A percentile compares a stretch with the other conserved stretches of the same genome.
These are phyloP conservation scores for Lecanicillium sp. DNA, from an alignment of 2,329 filamentous ascomycete species.

Conservation along the genomic window DNA sequence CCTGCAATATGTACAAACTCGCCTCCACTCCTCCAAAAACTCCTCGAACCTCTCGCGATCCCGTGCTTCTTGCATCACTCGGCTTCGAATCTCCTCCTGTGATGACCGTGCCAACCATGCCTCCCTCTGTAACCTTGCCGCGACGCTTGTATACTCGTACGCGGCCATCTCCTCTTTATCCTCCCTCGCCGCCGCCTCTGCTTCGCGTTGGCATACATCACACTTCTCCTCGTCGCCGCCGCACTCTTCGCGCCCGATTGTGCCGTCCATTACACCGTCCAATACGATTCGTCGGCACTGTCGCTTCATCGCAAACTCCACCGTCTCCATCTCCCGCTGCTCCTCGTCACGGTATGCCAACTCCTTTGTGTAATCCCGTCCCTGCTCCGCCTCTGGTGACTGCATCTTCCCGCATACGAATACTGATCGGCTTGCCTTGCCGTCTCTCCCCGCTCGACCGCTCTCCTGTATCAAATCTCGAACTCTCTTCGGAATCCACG, in stretches of 20 bases:
- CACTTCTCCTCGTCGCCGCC: slow-evolving; percentile 6
- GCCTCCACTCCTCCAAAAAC: not conserved
- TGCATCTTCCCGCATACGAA: slow-evolving; percentile 2
- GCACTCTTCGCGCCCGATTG: not conserved
- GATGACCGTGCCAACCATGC: not conserved
- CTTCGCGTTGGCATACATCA: slow-evolving; percentile 4
- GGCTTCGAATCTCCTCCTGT: not conserved
- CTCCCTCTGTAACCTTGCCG: not conserved
- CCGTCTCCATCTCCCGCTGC: slow-evolving; percentile 1
- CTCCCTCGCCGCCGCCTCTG: not conserved
- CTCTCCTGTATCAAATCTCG: slow-evolving; percentile 9
- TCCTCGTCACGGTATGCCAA: no score
- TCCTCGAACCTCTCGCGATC: not conserved
- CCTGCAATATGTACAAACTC: not conserved
- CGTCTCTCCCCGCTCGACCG: slow-evolving; percentile 9
- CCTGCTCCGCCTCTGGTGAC: not conserved
- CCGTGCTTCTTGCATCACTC: not conserved
- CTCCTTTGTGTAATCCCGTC: no score
- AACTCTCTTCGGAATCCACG: slow-evolving; percentile 7
- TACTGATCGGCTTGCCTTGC: slow-evolving; percentile 4
- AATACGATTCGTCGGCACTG: slow-evolving; percentile 4
- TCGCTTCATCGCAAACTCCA: not conserved
- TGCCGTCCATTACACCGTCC: slow-evolving; percentile 5
- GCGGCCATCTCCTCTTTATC: not conserved
- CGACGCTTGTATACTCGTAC: not conserved